phyloP scores from a whole-genome alignment of 108 stramenopile species.

The Fragilaria radians region DNA sequence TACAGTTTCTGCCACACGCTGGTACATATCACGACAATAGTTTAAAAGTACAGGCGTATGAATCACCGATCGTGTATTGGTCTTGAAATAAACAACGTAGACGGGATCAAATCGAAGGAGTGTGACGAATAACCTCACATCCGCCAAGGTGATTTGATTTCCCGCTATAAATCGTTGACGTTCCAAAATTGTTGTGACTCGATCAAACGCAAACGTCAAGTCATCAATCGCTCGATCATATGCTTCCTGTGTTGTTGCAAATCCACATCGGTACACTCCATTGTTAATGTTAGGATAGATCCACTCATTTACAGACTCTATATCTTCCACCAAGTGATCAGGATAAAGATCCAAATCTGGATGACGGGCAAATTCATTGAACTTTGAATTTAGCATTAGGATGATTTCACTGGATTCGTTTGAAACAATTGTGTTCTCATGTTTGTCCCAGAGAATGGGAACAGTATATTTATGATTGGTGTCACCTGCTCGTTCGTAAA shows the following conservation, averaged over 20 bases:
- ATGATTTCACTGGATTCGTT: constrained; percentile 94
- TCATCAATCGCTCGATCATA: constrained; percentile 84
- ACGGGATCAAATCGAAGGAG: constrained; percentile 88
- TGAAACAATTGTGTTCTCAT: constrained; percentile 82
- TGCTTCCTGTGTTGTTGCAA: constrained; percentile 83
- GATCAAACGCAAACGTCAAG: constrained; percentile 76
- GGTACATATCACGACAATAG: constrained; percentile 58
- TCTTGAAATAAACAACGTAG: constrained; percentile 92
- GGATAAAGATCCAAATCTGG: constrained; percentile 78
- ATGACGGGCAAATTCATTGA: constrained; percentile 59
- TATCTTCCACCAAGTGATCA: constrained; percentile 34
- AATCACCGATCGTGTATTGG: constrained; percentile 58
- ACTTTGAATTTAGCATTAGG: constrained; percentile 83
- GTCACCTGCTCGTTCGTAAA: constrained; percentile 76
- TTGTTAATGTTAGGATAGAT: constrained; percentile 88
- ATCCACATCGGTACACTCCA: constrained; percentile 94
- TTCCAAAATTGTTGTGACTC: constrained; percentile 50
- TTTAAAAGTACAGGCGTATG: constrained; percentile 58
- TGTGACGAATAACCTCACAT: constrained; percentile 88
- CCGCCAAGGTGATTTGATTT: constrained; percentile 74
- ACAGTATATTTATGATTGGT: constrained; percentile 80
- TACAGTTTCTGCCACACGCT: constrained; percentile 43
- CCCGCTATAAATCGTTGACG: constrained; percentile 65
- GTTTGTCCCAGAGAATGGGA: constrained; percentile 90
- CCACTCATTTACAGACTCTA: constrained; percentile 75